Base-by-base conservation (phyloP, 2,329 filamentous ascomycete species). In the Nemania serpens region DNA sequence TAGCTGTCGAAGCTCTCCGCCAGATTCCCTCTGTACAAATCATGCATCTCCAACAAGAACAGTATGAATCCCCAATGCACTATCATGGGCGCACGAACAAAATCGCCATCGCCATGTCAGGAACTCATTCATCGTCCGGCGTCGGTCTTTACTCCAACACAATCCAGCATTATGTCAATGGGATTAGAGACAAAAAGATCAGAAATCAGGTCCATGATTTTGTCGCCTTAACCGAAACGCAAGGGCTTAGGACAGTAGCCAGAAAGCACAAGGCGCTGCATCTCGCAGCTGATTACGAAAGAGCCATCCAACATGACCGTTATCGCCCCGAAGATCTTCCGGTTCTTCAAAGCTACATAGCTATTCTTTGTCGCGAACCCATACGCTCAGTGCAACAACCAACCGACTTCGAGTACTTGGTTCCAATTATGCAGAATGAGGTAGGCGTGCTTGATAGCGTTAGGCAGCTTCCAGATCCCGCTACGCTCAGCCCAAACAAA, bases 221-320 rank as follows among this genome's bases (percentile, higher is more conserved):
- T 58, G 64, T 68, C 11, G 41, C 63, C n/a, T 59, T 64, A 1
- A 64, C 67, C 15, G 65, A 63, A 9, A 55, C 58, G 13, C 64
- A 68, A 3, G 74, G 67, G 12, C 68, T 87, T 15, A 74, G 74
- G 17, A 76, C 76, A 2, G 72, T 84, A 5, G 76, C 78, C 2
- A 77, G 78, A 55, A 76, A 75, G 37, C 86, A 88, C 71, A 83
- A 83, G 69, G 78, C 77, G 51, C 70, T 87, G 15, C 82, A 88
- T 66, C 78, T 88, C 29, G 84, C 81, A 5, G 69, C 73, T 20
- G 83, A 87, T 50, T 83, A 87, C 58, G 81, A 86, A 65, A 78
- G 75, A 59, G 84, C 83, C 2, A 66, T 87, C 2, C 76, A 78
- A 18, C 81, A 80, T 36, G 74, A 76, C 11, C 56, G 80, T 1